These are phyloP conservation scores for Epichloe sp. DNA, from an alignment of 2,329 filamentous ascomycete genomes.

Conservation along the genomic window DNA sequence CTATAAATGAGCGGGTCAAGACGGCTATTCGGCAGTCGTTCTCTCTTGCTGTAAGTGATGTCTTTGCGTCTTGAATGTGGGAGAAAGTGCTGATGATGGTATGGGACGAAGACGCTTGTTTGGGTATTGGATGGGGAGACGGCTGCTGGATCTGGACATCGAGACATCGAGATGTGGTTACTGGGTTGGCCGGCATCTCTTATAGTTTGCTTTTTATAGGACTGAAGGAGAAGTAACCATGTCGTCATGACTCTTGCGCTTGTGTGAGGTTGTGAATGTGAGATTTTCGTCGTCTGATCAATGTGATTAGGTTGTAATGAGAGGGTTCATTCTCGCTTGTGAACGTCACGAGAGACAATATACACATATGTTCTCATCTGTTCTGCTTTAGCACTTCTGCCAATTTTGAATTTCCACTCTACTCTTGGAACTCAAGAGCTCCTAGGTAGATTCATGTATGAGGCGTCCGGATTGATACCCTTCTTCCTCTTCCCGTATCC, in stretches of 20 bases:
- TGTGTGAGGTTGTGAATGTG: too few species aligned
- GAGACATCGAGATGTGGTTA: neutral
- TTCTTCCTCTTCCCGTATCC: neutral
- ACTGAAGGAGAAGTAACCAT: too few species aligned
- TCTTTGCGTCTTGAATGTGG: neutral
- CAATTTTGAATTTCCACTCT: neutral
- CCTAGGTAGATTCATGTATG: neutral
- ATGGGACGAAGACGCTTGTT: neutral
- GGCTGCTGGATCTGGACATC: neutral
- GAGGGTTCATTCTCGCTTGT: too few species aligned
- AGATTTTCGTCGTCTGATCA: too few species aligned
- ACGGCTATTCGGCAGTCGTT: neutral
- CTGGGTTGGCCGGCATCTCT: too few species aligned
- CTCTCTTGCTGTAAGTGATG: neutral
- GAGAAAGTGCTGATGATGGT: neutral
- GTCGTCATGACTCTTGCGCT: too few species aligned
- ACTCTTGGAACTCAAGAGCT: neutral
- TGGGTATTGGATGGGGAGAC: neutral
- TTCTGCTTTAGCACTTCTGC: neutral
- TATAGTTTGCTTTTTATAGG: too few species aligned
- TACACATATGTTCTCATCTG: neutral
- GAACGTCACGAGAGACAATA: too few species aligned
- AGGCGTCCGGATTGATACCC: neutral
- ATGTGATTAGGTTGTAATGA: too few species aligned
- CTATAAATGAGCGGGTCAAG: conserved; percentile 1